A percentile compares a stretch with the other conserved stretches of the same genome.
These are phyloP conservation scores for Cladophialophora bantiana DNA, from an alignment of 2,329 filamentous ascomycete species.

Conservation along the genomic window DNA sequence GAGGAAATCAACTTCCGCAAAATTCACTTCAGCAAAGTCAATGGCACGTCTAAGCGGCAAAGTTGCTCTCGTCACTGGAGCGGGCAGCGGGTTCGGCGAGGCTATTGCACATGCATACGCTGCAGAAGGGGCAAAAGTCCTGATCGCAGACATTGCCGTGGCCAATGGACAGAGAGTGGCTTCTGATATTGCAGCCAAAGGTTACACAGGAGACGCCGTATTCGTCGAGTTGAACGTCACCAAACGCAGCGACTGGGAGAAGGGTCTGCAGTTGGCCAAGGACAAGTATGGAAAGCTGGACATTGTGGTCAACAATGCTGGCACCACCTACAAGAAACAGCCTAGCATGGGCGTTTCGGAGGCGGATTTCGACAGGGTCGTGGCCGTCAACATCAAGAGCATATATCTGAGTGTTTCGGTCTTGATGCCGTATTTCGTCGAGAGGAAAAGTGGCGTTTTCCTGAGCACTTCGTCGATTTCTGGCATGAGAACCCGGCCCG, in stretches of 20 bases:
- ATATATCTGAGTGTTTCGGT: slow-evolving; percentile 32
- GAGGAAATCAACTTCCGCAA: not conserved
- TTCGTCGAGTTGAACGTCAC: slow-evolving; percentile 25
- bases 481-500: slow-evolving; percentile 29
- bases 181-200: slow-evolving; percentile 25
- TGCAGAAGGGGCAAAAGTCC: slow-evolving; percentile 46
- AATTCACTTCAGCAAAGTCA: not conserved
- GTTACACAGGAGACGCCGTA: slow-evolving; percentile 12
- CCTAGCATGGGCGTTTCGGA: slow-evolving; percentile 53
- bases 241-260: slow-evolving; percentile 32
- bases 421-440: slow-evolving; percentile 25
- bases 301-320: slow-evolving; percentile 60
- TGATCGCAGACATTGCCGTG: slow-evolving; percentile 42
- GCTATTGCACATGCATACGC: slow-evolving; percentile 49
- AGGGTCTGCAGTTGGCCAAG: slow-evolving; percentile 50
- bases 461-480: slow-evolving; percentile 33
- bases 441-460: slow-evolving; percentile 29
- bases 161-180: slow-evolving; percentile 27
- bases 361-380: slow-evolving; percentile 57
- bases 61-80: slow-evolving; percentile 52
- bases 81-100: slow-evolving; percentile 53
- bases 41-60: slow-evolving; percentile 45
- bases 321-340: slow-evolving; percentile 55
- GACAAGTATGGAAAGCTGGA: slow-evolving; percentile 56
- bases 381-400: slow-evolving; percentile 51